Base-by-base conservation (phyloP, 2,329 filamentous ascomycete genomes). In the Drechslerella coelobrocha region DNA sequence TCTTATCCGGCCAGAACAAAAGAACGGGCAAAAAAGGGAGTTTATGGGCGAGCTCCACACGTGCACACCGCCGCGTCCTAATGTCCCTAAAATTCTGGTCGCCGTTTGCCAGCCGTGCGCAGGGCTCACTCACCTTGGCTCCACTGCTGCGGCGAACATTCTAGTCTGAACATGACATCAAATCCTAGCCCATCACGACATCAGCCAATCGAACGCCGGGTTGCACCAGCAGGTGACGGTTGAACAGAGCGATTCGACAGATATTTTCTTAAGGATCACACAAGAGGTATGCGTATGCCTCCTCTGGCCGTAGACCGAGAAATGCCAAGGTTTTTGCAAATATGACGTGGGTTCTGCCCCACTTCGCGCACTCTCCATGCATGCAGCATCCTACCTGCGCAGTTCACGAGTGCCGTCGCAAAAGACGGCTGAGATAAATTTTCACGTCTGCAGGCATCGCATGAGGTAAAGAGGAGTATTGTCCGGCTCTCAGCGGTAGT, bases 31-130 rank as follows among this genome's bases (percentile, higher is more conserved):
- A 39, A 39, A 4, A 39, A n/a, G 17, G 17, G n/a, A n/a, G 29
- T 31, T 31, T 12, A 31, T 31, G 6, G 6, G 29, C 29, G 29
- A 31, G 29, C 29, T 31, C 29, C 29, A 31, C 29, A n/a, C n/a
- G n/a, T n/a, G n/a, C n/a, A n/a, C n/a, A n/a, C n/a, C n/a, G n/a
- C n/a, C n/a, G n/a, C n/a, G n/a, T n/a, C n/a, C n/a, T n/a, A n/a
- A n/a, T n/a, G n/a, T n/a, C n/a, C n/a, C n/a, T n/a, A n/a, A n/a
- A 23, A 21, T n/a, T 45, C 19, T 45, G 41, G 41, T 45, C 41
- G 41, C 41, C 41, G 41, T 45, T 45, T 45, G 41, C 41, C 41
- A 45, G 41, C 14, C 8, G 19, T 21, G 14, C 41, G 34, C 34
- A n/a, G 34, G 34, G 12, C 34, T 14, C 12, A n/a, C 12, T 39